Base-by-base conservation (phyloP, 768 basidiomycete genomes). In the Russula lepida region DNA sequence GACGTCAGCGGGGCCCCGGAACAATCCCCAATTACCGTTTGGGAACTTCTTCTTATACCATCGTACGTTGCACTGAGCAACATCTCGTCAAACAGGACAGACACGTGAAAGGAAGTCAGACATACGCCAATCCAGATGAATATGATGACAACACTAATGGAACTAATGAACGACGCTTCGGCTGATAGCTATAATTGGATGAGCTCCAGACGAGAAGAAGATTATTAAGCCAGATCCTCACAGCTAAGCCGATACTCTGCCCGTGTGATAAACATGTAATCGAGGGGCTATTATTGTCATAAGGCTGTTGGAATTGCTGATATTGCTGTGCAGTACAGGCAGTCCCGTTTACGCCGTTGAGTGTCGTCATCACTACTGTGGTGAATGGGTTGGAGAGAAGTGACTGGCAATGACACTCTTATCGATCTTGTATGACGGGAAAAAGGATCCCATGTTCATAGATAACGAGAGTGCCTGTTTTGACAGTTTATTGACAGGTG, bases 161-260 rank as follows among this genome's bases (percentile, higher is more conserved):
- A 13, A 11, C 55, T 54, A 23, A 65, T 30, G 17, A 63, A 35
- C 17, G 73, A 73, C 7, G 73, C 67, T 62, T 74, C 72, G 17
- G 72, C 66, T 6, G 35, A 69, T 61, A 77, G 49, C 76, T 77
- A 52, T 32, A 19, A 6, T 19, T 46, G 33, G 48, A 32, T 35
- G 25, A 49, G 35, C n/a, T 43, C 3, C 7, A 32, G 32, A 32
- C 32, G 32, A 32, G 1, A 9, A n/a, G 15, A 32, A 48, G 54
- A 46, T 37, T 49, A 28, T 25, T 6, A 25, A 63, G 25, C 25
- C 55, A 6, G 17, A 19, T 27, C n/a, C n/a, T n/a, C n/a, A n/a
- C 75, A 13, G 73, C 72, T 37, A 77, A 64, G 4, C 73, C 76
- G 54, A 77, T 75, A 56, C 69, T 72, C 43, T 76, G 64, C 15